Evolutionary conservation across 176 grass and related monocot genomes (phyloP).

Genomic region (Otatea glauca): DNA sequence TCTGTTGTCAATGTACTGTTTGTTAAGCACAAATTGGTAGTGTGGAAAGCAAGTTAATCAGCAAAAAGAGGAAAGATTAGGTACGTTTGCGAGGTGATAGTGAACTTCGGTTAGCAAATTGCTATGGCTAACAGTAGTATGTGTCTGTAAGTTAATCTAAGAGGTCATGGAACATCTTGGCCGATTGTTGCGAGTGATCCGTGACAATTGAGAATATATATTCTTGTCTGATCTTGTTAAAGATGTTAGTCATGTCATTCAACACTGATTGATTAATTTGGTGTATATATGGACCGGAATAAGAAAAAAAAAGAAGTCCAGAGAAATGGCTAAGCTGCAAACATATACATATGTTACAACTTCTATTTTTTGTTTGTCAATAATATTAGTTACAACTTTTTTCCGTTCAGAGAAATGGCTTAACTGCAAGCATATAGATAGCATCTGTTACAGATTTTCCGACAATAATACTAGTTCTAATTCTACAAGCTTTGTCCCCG

Average conservation of each 20-base stretch:
- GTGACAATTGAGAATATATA: constrained; percentile 26
- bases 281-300: background rate
- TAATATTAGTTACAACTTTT: background rate
- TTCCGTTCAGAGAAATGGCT: background rate
- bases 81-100: background rate
- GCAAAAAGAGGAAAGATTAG: background rate
- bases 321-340: background rate
- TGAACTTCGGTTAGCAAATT: background rate
- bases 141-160: background rate
- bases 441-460: background rate
- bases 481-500: background rate
- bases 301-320: background rate
- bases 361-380: background rate
- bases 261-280: background rate
- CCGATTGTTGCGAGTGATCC: background rate
- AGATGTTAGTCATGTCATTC: constrained; percentile 6
- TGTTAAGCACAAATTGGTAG: background rate
- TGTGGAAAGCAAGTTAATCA: constrained; percentile 11
- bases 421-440: constrained; percentile 1
- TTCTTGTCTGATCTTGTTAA: constrained; percentile 8
- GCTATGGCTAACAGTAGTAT: background rate
- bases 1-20: background rate
- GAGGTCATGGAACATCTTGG: background rate
- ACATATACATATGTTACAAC: background rate
- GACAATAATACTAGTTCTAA: background rate